Conservation (phyloP, 2,329 filamentous ascomycete species). For the Verticillium nubilum region DNA sequence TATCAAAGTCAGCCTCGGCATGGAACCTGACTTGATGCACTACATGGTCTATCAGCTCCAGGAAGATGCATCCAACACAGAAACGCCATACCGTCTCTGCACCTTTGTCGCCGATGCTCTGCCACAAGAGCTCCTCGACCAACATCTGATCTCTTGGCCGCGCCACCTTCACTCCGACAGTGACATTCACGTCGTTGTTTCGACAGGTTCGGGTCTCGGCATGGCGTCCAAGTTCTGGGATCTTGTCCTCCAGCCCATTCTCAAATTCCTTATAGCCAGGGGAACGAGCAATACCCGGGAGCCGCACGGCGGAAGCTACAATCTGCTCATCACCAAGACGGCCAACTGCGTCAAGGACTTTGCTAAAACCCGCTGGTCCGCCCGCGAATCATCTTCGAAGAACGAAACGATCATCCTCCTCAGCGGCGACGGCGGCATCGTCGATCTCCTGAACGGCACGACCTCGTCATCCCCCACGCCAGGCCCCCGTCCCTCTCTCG, state of each 20-base stretch:
- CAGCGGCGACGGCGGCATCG: constrained; percentile 81
- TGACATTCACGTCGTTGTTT: constrained; percentile 59
- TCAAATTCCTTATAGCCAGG: constrained; percentile 32
- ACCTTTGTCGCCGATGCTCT: constrained; percentile 25
- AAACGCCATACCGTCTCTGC: constrained; percentile 20
- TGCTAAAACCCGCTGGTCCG: constrained; percentile 33
- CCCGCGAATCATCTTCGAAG: background rate
- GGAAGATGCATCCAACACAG: constrained; percentile 22
- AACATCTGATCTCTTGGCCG: constrained; percentile 33
- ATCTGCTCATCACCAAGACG: constrained; percentile 58
- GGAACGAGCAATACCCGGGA: too few species aligned
- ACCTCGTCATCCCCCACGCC: background rate
- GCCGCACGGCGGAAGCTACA: constrained; percentile 28
- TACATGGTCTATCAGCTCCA: constrained; percentile 31
- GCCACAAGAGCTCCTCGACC: constrained; percentile 28
- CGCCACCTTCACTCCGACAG: constrained; percentile 21
- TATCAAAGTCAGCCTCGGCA: background rate
- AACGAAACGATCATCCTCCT: constrained; percentile 65
- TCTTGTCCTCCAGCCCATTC: constrained; percentile 48
- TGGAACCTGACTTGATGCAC: background rate
- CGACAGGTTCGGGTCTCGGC: constrained; percentile 59
- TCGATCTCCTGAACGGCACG: constrained; percentile 71
- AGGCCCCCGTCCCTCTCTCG: constrained; percentile 36
- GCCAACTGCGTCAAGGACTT: constrained; percentile 61
- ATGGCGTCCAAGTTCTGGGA: constrained; percentile 52